Evolutionary conservation across 345 rosid genomes (phyloP).

Genomic region (Gossypium sturtianum): DNA sequence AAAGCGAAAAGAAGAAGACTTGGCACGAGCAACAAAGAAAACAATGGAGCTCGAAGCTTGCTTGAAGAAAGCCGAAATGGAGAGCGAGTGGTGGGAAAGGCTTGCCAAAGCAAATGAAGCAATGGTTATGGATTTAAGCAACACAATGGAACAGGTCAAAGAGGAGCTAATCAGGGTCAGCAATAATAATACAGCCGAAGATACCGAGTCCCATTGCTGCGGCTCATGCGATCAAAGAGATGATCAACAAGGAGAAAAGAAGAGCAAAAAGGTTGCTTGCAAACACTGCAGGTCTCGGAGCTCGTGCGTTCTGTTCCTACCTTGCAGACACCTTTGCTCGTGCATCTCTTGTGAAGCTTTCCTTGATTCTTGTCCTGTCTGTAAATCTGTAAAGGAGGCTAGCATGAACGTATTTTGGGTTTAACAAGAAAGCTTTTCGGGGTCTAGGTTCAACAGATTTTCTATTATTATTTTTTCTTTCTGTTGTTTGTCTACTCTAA

Average conservation of each 20-base stretch:
- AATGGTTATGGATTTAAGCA: slow-evolving; percentile 26
- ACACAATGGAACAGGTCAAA: slow-evolving; percentile 24
- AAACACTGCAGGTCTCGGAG: slow-evolving; percentile 24
- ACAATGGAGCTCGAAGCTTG: slow-evolving; percentile 36
- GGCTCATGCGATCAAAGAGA: slow-evolving; percentile 9
- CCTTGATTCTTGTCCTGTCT: slow-evolving; percentile 51
- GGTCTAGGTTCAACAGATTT: not conserved
- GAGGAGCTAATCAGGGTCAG: not conserved
- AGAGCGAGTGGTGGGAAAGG: slow-evolving; percentile 29
- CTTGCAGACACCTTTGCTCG: slow-evolving; percentile 61
- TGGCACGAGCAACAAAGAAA: slow-evolving; percentile 30
- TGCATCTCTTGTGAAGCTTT: slow-evolving; percentile 46
- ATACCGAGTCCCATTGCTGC: slow-evolving; percentile 23
- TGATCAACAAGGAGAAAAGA: not conserved
- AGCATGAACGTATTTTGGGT: slow-evolving; percentile 46
- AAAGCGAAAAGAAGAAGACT: slow-evolving; percentile 35
- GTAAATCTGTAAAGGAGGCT: slow-evolving; percentile 43
- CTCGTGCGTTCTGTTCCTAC: slow-evolving; percentile 47
- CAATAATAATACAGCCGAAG: slow-evolving; percentile 16
- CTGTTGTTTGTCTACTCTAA: not conserved
- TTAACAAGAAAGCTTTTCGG: slow-evolving; percentile 9
- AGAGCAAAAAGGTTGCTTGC: slow-evolving; percentile 13
- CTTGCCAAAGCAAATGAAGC: slow-evolving; percentile 34
- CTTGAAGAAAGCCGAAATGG: slow-evolving; percentile 29
- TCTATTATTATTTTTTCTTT: not conserved